Conservation (phyloP, 2,329 filamentous ascomycete genomes). For the Trichoderma harzianum region DNA sequence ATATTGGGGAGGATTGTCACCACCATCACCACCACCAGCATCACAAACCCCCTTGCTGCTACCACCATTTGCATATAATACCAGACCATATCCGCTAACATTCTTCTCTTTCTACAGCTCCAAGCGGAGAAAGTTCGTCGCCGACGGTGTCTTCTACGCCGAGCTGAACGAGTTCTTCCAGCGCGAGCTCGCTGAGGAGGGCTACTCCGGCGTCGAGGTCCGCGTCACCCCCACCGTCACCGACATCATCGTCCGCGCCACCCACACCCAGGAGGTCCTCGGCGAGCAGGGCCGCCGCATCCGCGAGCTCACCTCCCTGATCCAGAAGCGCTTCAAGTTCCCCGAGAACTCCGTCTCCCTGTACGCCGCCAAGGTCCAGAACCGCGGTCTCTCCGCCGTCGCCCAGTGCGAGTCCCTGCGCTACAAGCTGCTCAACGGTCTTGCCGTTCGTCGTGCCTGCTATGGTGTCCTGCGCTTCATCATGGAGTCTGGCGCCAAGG, state of each 20-base stretch:
- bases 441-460: constrained; percentile 97
- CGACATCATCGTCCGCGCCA: constrained; percentile 99
- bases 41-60: not conserved
- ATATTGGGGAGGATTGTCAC: not conserved
- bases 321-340: constrained; percentile 99
- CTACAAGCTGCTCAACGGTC: constrained; percentile 99
- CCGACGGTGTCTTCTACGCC: constrained; percentile 99
- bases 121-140: constrained; percentile 92
- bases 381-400: constrained; percentile 98
- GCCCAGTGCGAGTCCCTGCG: constrained; percentile 99
- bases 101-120: constrained; percentile 51
- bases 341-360: constrained; percentile 99
- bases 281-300: constrained; percentile 99
- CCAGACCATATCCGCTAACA: constrained; percentile 5
- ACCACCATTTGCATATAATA: not conserved
- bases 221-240: constrained; percentile 99
- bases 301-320: constrained; percentile 98
- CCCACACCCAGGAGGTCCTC: constrained; percentile 99
- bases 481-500: constrained; percentile 99
- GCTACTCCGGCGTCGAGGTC: constrained; percentile 99
- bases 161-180: constrained; percentile 99
- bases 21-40: not conserved
- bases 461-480: constrained; percentile 99
- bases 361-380: constrained; percentile 99
- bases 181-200: constrained; percentile 99